Conservation (phyloP, 176 grass and related monocot genomes). For the Oryza rufipogon region DNA sequence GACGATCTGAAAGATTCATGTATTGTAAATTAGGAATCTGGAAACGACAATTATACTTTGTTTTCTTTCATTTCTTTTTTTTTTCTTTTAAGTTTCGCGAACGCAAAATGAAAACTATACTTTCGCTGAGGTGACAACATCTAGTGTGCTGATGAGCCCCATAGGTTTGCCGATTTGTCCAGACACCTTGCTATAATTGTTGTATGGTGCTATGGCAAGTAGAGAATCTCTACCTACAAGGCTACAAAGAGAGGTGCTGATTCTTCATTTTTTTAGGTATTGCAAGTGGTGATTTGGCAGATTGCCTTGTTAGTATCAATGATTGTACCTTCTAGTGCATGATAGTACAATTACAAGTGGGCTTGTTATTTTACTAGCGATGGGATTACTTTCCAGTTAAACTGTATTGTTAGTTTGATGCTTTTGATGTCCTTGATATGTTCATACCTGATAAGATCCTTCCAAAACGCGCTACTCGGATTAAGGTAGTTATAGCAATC, state of each 20-base stretch:
- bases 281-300: constrained; percentile 30
- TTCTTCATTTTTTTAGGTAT: constrained; percentile 37
- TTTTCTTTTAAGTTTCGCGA: no score
- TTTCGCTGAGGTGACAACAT: constrained; percentile 34
- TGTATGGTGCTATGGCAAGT: constrained; percentile 24
- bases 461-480: background rate
- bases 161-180: constrained; percentile 10
- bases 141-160: constrained; percentile 27
- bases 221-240: constrained; percentile 27
- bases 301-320: constrained; percentile 42
- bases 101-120: constrained; percentile 14
- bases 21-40: constrained; percentile 23
- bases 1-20: background rate
- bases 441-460: constrained; percentile 20
- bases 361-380: constrained; percentile 17
- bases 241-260: constrained; percentile 16
- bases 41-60: background rate
- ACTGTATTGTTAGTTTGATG: constrained; percentile 10
- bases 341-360: constrained; percentile 32
- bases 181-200: constrained; percentile 35
- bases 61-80: no score
- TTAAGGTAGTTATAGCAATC: constrained; percentile 17
- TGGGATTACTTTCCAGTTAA: constrained; percentile 20
- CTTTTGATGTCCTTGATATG: constrained; percentile 14
- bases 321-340: constrained; percentile 22